Evolutionary conservation across 495 filamentous ascomycete genomes (phyloP), one percentile per base, ranked within the genome.

Genomic region (Darksidea phi): DNA sequence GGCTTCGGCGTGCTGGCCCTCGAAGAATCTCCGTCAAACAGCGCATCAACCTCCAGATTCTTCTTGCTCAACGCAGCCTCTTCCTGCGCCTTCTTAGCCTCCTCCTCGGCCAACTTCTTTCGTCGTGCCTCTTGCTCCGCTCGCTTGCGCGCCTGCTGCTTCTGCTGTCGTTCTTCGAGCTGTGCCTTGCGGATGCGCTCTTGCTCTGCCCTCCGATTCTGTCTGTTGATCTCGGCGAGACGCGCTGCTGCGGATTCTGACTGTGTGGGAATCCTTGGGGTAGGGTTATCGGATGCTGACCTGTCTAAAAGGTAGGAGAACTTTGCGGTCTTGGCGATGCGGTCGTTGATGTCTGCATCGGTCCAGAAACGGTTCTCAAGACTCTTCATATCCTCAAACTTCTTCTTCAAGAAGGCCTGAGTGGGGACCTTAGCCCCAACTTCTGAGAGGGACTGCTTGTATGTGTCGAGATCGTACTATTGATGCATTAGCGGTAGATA

Each of bases 111-210:
- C 56, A 67, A 45, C 66, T 25, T 75, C 64, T 41, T 75, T 56
- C 4, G 75, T 73, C 54, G 80, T 74, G 57, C 79, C 18, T 69
- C 61, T 70, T 7, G 63, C 65, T 71, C 80, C 71, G 48, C 84
- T 81, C 80, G 80, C 42, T 81, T 81, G 36, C 59, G 64, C 37
- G 38, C 58, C 1, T 37, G 21, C 25, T 54, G 28, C 15, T 66
- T 36, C 21, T 66, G 57, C 11, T 59, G 55, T 15, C 86, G 79
- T 77, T 97, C 93, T 61, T 83, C 84, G 21, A 94, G 75, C 72
- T 95, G 88, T 6, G 92, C 91, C 72, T 88, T 86, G 50, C 92
- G 89, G 7, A 95, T 85, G 20, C 87, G 84, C 64, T 95, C 88
- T 15, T 82, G 79, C 68, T 95, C 95, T 61, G 83, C 80, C 53